These are phyloP conservation scores for Daldinia sp. DNA, from an alignment of 2,329 filamentous ascomycete species.

Conservation along the genomic window DNA sequence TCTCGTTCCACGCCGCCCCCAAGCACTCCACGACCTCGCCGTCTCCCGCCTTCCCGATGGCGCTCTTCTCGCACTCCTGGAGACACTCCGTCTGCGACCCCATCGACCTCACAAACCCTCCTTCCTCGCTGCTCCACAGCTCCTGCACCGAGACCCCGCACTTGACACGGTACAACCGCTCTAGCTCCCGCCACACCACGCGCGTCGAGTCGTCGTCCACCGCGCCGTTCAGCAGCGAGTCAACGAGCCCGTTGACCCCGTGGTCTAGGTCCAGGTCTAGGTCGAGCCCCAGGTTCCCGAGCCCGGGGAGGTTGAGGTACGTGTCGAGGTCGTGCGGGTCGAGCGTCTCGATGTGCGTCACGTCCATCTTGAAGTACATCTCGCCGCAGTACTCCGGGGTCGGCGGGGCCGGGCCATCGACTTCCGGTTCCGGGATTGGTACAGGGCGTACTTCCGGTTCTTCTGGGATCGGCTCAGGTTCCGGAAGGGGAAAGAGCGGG, in stretches of 20 bases:
- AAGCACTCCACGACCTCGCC: conserved; percentile 40
- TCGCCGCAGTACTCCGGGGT: conserved; percentile 39
- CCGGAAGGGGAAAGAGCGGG: conserved; percentile 2
- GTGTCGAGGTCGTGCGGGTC: conserved; percentile 37
- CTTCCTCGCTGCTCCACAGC: neutral
- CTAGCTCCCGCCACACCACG: conserved; percentile 25
- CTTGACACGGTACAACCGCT: conserved; percentile 45
- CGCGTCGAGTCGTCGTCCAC: conserved; percentile 28
- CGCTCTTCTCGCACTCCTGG: conserved; percentile 43
- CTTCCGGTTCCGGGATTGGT: neutral
- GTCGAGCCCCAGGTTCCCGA: neutral
- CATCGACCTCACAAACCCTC: neutral
- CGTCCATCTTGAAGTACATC: conserved; percentile 42
- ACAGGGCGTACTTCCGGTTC: neutral
- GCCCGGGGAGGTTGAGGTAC: conserved; percentile 43
- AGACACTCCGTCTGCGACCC: conserved; percentile 36
- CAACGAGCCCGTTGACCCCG: conserved; percentile 19
- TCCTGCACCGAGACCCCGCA: conserved; percentile 34
- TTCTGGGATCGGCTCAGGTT: conserved; percentile 8
- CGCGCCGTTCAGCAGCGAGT: conserved; percentile 18
- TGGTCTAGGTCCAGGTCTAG: conserved; percentile 27
- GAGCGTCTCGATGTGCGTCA: conserved; percentile 39
- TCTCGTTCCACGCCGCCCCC: conserved; percentile 41
- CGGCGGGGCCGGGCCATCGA: conserved; percentile 4
- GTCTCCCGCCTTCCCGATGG: conserved; percentile 29